phyloP scores from a whole-genome alignment of 495 filamentous ascomycete genomes.

The Xylaria nigripes region DNA sequence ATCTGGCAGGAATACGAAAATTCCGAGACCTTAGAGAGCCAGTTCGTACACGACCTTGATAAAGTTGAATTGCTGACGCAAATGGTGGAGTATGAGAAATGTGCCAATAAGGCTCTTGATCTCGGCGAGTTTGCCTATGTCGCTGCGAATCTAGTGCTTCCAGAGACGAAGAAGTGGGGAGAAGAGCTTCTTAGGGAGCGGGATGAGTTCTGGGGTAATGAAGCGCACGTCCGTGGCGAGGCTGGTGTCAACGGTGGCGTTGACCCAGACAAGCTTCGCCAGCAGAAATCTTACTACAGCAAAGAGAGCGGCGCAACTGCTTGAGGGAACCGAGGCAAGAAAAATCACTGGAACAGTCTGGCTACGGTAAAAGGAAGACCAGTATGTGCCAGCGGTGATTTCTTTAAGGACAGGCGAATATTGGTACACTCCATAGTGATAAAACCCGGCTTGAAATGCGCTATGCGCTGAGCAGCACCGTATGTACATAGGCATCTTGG shows the following conservation, averaged over 20 bases:
- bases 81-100: constrained; percentile 93
- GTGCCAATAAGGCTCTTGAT: constrained; percentile 53
- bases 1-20: constrained; percentile 95
- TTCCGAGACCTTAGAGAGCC: constrained; percentile 67
- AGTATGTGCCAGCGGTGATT: no score
- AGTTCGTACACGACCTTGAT: constrained; percentile 93
- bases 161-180: constrained; percentile 74
- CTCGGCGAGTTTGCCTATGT: constrained; percentile 79
- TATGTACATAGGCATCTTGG: no score
- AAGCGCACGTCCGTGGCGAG: constrained; percentile 35
- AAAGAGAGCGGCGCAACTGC: constrained; percentile 10
- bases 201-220: constrained; percentile 58
- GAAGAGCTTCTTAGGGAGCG: constrained; percentile 69
- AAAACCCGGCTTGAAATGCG: no score
- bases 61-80: constrained; percentile 92
- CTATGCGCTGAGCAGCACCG: no score
- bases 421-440: no score
- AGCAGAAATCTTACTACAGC: constrained; percentile 39
- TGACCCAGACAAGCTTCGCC: constrained; percentile 22
- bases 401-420: no score
- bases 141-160: constrained; percentile 57
- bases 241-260: constrained; percentile 33
- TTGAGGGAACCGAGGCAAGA: not conserved
- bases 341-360: no score
- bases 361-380: no score